Conservation (phyloP, 2,329 filamentous ascomycete species). For the Calonectria hawksworthii region DNA sequence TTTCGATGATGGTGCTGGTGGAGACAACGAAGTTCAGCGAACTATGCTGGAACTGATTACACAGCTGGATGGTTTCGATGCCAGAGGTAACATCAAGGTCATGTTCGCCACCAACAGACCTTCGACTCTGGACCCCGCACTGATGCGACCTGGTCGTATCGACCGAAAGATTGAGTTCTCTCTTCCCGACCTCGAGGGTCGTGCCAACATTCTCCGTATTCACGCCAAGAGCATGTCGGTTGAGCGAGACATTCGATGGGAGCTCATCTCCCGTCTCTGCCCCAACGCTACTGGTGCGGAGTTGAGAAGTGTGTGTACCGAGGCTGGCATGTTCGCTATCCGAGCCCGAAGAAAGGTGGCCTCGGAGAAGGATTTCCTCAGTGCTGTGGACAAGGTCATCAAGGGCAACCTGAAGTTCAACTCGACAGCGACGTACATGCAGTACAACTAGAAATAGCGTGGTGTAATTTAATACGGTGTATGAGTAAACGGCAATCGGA, state of each 20-base stretch:
- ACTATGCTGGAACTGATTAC: conserved; percentile 99
- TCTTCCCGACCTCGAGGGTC: conserved; percentile 94
- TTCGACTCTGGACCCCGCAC: conserved; percentile 93
- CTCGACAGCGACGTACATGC: conserved; percentile 97
- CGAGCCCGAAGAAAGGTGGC: conserved; percentile 95
- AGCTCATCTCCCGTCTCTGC: conserved; percentile 96
- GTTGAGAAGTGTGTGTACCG: conserved; percentile 94
- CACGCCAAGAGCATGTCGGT: conserved; percentile 99
- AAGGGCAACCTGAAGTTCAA: conserved; percentile 99
- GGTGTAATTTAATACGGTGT: conserved; percentile 51
- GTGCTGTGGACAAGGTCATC: conserved; percentile 99
- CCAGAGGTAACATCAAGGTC: conserved; percentile 98
- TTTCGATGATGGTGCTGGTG: conserved; percentile 96
- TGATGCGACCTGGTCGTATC: conserved; percentile 97
- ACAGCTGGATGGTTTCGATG: conserved; percentile 96
- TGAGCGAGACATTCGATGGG: conserved; percentile 98
- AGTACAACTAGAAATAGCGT: conserved; percentile 85
- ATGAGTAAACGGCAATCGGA: conserved; percentile 49
- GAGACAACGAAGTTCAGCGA: conserved; percentile 97
- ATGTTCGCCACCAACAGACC: conserved; percentile 99
- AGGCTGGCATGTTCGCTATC: conserved; percentile 99
- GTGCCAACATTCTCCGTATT: conserved; percentile 97
- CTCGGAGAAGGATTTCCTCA: conserved; percentile 98
- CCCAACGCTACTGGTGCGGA: conserved; percentile 98
- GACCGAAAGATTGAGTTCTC: conserved; percentile 99